A percentile compares a stretch with the other conserved stretches of the same genome.
Conservation (phyloP, 2,329 filamentous ascomycete genomes). For the Neocatenulostroma microsporum region DNA sequence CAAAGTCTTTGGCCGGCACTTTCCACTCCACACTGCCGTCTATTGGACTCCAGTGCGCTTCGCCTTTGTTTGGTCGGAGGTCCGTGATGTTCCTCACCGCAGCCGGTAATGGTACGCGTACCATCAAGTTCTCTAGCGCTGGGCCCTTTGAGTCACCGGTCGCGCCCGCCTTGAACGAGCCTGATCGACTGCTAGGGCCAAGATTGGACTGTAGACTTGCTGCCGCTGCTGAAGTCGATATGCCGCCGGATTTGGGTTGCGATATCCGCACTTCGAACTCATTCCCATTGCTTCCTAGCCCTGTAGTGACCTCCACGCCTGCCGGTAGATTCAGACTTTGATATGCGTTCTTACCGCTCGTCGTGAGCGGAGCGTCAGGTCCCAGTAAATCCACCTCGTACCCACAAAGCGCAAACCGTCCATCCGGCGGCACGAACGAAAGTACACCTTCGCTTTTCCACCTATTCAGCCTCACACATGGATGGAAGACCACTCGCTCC, state of each 20-base stretch:
- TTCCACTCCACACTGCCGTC: constrained; percentile 74
- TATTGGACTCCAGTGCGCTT: constrained; percentile 70
- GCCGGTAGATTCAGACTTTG: constrained; percentile 82
- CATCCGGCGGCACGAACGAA: constrained; percentile 94
- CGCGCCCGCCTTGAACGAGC: constrained; percentile 16
- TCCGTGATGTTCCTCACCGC: constrained; percentile 77
- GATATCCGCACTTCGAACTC: constrained; percentile 84
- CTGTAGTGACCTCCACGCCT: constrained; percentile 71
- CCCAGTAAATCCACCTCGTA: constrained; percentile 91
- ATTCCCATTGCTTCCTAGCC: constrained; percentile 62
- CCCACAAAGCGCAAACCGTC: constrained; percentile 82
- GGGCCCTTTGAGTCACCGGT: constrained; percentile 28
- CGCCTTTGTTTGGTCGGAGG: constrained; percentile 70
- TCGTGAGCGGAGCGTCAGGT: constrained; percentile 41
- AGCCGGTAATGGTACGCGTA: constrained; percentile 61
- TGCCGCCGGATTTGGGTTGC: constrained; percentile 43
- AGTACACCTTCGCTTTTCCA: constrained; percentile 87
- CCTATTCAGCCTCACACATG: constrained; percentile 79
- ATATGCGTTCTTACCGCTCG: constrained; percentile 11
- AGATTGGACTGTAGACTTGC: constrained; percentile 24
- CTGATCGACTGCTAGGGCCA: constrained; percentile 11
- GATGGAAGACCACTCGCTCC: constrained; percentile 89
- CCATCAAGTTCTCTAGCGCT: constrained; percentile 61
- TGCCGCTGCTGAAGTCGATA: constrained; percentile 22
- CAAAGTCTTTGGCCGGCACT: constrained; percentile 68